A percentile compares a stretch with the other conserved stretches of the same genome.
Conservation (phyloP, 2,329 filamentous ascomycete genomes). For the Tolypocladium amazonense region DNA sequence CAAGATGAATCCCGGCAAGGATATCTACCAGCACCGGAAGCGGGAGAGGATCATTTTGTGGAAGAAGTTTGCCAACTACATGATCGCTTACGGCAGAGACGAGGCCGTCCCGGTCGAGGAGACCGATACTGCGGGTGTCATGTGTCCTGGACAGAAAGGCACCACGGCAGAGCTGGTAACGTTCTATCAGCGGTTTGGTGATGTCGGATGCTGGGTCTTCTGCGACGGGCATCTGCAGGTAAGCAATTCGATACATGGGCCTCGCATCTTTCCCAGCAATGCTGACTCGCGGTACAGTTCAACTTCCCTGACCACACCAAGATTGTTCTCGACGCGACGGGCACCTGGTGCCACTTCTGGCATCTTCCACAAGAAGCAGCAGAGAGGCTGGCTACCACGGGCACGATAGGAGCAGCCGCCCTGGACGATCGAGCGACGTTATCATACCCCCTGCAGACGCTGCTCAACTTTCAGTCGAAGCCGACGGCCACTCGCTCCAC, state of each 20-base stretch:
- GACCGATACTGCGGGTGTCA: conserved; percentile 26
- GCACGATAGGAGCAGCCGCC: conserved; percentile 59
- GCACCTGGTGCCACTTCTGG: conserved; percentile 69
- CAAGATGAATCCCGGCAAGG: conserved; percentile 51
- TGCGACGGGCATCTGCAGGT: conserved; percentile 70
- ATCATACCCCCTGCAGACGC: conserved; percentile 60
- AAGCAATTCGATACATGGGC: conserved; percentile 8
- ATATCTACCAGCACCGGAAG: conserved; percentile 55
- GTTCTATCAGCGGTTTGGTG: conserved; percentile 73
- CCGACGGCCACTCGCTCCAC: conserved; percentile 27
- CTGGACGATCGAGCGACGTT: conserved; percentile 61
- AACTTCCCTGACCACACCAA: conserved; percentile 88
- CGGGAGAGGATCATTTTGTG: conserved; percentile 55
- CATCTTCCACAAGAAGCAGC: conserved; percentile 64
- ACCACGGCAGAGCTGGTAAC: conserved; percentile 51
- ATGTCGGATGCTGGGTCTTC: conserved; percentile 75
- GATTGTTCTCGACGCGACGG: conserved; percentile 64
- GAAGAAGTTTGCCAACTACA: conserved; percentile 68
- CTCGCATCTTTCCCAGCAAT: background rate
- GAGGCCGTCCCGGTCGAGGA: conserved; percentile 44
- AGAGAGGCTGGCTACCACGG: conserved; percentile 50
- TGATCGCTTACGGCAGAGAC: conserved; percentile 64
- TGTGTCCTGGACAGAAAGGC: conserved; percentile 25
- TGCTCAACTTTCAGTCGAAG: conserved; percentile 56
- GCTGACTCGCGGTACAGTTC: conserved; percentile 42